These are phyloP conservation scores for Stentor coeruleus DNA, from an alignment of 73 alveolate species.

Conservation along the genomic window DNA sequence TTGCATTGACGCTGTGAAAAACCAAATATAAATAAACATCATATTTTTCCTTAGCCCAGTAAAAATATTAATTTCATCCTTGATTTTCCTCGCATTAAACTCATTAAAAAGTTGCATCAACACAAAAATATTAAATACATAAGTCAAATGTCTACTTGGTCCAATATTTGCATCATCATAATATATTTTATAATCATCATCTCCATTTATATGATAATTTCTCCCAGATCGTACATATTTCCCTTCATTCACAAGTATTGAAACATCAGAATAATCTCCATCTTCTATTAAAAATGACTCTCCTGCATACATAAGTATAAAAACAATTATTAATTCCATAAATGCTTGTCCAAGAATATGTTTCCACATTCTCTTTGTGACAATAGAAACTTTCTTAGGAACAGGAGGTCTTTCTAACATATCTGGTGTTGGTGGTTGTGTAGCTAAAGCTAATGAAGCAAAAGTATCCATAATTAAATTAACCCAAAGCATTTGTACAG, in stretches of 20 bases:
- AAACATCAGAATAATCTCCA: constrained; percentile 22
- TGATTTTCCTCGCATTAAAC: constrained; percentile 76
- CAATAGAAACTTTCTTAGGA: constrained; percentile 68
- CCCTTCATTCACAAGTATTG: no score
- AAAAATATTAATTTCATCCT: constrained; percentile 81
- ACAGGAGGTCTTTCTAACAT: constrained; percentile 80
- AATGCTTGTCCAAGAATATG: constrained; percentile 71
- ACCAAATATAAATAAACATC: constrained; percentile 62
- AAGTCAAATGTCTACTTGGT: constrained; percentile 68
- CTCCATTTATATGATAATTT: constrained; percentile 44
- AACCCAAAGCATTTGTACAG: constrained; percentile 88
- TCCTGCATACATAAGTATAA: constrained; percentile 58
- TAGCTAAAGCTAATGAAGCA: constrained; percentile 87
- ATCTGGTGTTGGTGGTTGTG: constrained; percentile 85
- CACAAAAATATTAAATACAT: constrained; percentile 81
- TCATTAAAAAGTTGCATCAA: constrained; percentile 77
- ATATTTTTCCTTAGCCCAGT: constrained; percentile 54
- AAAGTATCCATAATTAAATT: constrained; percentile 86
- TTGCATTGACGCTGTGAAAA: constrained; percentile 55
- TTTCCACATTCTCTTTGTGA: constrained; percentile 84
- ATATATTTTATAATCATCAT: constrained; percentile 50
- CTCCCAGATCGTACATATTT: constrained; percentile 31
- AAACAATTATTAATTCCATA: constrained; percentile 50
- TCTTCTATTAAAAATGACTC: constrained; percentile 69
- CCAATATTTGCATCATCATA: constrained; percentile 28